phyloP scores from a whole-genome alignment of 78 protist genomes.

The Monosiga brevicollis region DNA sequence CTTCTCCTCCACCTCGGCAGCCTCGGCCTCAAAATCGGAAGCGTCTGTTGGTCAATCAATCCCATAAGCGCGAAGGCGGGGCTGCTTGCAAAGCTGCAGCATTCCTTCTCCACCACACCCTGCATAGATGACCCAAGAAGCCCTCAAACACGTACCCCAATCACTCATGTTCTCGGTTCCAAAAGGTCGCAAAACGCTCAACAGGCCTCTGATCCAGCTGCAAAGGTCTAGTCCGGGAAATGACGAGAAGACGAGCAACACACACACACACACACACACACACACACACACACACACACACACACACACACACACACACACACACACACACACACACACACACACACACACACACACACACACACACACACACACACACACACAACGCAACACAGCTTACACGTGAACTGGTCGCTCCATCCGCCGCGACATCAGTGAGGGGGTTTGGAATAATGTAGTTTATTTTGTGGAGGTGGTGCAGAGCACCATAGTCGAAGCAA shows the following conservation, averaged over 20 bases:
- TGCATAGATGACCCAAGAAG: no score
- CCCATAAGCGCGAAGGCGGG: no score
- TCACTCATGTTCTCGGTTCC: no score
- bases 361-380: neutral
- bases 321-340: neutral
- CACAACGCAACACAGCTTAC: neutral
- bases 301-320: neutral
- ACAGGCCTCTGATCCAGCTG: no score
- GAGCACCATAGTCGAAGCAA: neutral
- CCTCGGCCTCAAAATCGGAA: no score
- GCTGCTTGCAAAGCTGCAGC: no score
- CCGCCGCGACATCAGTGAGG: no score
- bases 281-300: neutral
- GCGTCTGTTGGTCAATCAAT: no score
- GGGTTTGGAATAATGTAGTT: neutral
- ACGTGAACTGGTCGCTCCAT: neutral
- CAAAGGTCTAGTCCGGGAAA: neutral
- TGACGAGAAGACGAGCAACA: neutral
- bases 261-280: neutral
- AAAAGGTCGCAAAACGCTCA: no score
- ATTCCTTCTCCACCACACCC: no score
- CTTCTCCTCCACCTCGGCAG: no score
- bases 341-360: neutral
- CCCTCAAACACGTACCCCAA: no score
- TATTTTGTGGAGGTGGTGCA: neutral